Evolutionary conservation across 1,284 basidiomycete species (phyloP).

Genomic region (Tetrapyrgos nigripes): DNA sequence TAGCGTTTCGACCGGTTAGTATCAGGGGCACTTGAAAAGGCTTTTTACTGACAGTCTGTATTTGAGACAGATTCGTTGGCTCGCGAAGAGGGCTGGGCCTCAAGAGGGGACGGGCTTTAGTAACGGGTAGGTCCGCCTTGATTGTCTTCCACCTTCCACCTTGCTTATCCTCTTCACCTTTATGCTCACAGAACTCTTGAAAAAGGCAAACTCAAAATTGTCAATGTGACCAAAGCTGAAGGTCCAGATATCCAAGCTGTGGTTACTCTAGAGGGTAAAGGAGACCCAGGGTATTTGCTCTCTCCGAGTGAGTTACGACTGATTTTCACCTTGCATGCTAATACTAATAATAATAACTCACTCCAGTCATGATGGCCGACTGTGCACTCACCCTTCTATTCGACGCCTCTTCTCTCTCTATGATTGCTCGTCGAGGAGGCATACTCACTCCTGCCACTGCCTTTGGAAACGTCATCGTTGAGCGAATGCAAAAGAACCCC

Average conservation of each 20-base stretch:
- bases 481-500: slow-evolving; percentile 50
- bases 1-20: slow-evolving; percentile 49
- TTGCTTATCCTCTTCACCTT: slow-evolving; percentile 7
- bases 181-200: slow-evolving; percentile 52
- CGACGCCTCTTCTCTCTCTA: slow-evolving; percentile 56
- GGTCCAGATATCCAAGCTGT: background rate
- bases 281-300: slow-evolving; percentile 83
- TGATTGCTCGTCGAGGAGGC: slow-evolving; percentile 69
- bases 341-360: no score
- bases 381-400: slow-evolving; percentile 73
- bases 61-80: slow-evolving; percentile 55
- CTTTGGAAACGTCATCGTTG: slow-evolving; percentile 74
- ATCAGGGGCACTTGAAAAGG: background rate
- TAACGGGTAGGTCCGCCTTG: slow-evolving; percentile 51
- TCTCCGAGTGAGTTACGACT: slow-evolving; percentile 58
- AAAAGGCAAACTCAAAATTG: slow-evolving; percentile 61
- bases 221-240: slow-evolving; percentile 59
- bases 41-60: slow-evolving; percentile 1
- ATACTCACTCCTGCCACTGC: slow-evolving; percentile 81
- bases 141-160: background rate
- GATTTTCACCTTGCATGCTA: no score
- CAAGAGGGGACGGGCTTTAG: slow-evolving; percentile 69
- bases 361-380: slow-evolving; percentile 76
- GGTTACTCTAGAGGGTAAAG: slow-evolving; percentile 63
- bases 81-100: slow-evolving; percentile 56